Percentiles rank a stretch among this genome's conserved stretches.
These are phyloP conservation scores for Claviceps africana DNA, from an alignment of 2,329 filamentous ascomycete species.

Conservation along the genomic window DNA sequence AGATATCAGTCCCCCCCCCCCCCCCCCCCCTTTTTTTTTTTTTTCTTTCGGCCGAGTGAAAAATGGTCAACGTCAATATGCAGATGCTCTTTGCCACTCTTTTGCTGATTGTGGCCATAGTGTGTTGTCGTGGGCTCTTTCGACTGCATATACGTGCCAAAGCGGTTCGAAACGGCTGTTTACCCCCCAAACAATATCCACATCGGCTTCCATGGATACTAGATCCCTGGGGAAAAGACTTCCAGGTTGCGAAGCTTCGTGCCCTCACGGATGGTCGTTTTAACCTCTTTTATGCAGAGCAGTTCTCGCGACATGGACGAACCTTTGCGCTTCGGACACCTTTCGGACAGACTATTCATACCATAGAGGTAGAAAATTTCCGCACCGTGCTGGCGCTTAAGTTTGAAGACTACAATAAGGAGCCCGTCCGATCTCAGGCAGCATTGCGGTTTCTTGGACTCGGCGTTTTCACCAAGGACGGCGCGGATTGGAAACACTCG, in stretches of 20 bases:
- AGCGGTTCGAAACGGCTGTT: neutral
- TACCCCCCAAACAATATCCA: constrained; percentile 2
- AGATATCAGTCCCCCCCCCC: neutral
- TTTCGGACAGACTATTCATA: neutral
- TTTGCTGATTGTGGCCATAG: neutral
- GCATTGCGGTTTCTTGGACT: constrained; percentile 2
- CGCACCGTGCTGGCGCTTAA: constrained; percentile 4
- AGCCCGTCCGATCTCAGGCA: constrained; percentile 1
- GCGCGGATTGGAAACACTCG: constrained; percentile 3
- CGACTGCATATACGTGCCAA: neutral
- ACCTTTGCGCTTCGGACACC: constrained; percentile 3
- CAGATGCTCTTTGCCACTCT: neutral
- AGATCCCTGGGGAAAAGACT: constrained; percentile 3
- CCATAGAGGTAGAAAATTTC: constrained; percentile 4
- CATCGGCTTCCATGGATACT: constrained; percentile 5
- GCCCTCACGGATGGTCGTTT: constrained; percentile 1
- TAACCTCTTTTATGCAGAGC: constrained; percentile 1
- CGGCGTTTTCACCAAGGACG: constrained; percentile 5
- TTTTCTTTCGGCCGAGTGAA: neutral
- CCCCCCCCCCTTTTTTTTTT: too few species aligned
- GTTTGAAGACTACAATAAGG: constrained; percentile 4
- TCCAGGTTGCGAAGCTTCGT: neutral
- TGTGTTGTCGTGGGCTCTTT: neutral
- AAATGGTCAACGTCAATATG: neutral
- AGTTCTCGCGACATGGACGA: constrained; percentile 2